Percentiles rank a stretch among this genome's conserved stretches.
phyloP scores from a whole-genome alignment of 805 yeast species.

The Pichia ethanolica region DNA sequence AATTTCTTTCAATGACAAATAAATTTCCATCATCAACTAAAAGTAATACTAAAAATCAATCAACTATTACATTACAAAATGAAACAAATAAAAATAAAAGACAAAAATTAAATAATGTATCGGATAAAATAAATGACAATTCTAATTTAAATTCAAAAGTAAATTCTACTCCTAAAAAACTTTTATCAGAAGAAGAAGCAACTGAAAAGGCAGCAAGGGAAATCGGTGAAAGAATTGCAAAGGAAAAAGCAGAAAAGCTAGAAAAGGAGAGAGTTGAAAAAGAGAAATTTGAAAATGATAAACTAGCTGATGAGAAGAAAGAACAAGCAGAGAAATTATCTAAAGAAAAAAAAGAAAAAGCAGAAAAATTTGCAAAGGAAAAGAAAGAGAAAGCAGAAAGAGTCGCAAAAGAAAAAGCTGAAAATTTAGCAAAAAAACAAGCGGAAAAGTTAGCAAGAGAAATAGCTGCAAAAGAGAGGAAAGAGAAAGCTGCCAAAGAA shows the following conservation, averaged over 20 bases:
- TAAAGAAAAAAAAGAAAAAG: background rate
- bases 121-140: no score
- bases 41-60: no score
- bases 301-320: background rate
- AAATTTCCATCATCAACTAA: background rate
- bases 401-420: background rate
- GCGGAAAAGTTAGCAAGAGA: background rate
- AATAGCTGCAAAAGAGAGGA: background rate
- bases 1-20: background rate
- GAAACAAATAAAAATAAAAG: no score
- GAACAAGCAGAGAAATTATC: background rate
- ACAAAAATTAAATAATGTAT: no score
- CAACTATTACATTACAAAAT: no score
- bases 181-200: background rate
- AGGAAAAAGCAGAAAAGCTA: background rate
- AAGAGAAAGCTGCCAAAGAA: background rate
- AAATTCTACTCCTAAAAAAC: background rate
- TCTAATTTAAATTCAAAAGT: background rate
- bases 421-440: background rate
- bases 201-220: background rate
- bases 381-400: background rate
- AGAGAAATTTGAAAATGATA: background rate
- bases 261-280: background rate
- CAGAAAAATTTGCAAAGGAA: background rate
- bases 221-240: background rate